Percentiles rank a stretch among this genome's conserved stretches.
Evolutionary conservation across 2,329 filamentous ascomycete genomes (phyloP).

Genomic region (Cadophora sp.): DNA sequence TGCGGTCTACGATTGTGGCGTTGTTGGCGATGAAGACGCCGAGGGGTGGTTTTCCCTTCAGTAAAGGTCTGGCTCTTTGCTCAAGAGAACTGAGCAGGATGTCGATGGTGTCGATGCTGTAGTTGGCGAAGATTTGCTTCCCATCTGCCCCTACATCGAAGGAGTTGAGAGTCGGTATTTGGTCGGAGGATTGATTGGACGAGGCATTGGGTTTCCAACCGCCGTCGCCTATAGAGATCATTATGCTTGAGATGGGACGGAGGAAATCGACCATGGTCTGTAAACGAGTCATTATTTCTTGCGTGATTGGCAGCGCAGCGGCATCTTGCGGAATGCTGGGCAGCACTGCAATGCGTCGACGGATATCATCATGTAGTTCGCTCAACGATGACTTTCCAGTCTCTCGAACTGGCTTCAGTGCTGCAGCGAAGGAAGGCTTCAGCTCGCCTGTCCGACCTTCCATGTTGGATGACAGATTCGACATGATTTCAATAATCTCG

Average conservation of each 20-base stretch:
- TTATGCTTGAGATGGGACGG: conserved; percentile 83
- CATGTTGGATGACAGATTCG: conserved; percentile 77
- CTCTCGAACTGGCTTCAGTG: conserved; percentile 87
- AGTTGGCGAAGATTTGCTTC: conserved; percentile 85
- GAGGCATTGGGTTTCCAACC: conserved; percentile 74
- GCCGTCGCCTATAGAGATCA: conserved; percentile 90
- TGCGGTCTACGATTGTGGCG: conserved; percentile 82
- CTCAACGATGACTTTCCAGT: conserved; percentile 87
- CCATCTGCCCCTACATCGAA: conserved; percentile 92
- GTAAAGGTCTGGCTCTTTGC: conserved; percentile 71
- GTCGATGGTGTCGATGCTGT: conserved; percentile 89
- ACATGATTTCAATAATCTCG: conserved; percentile 91
- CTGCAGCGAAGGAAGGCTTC: conserved; percentile 81
- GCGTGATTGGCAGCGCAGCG: conserved; percentile 76
- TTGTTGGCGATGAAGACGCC: conserved; percentile 94
- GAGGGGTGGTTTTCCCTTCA: conserved; percentile 79
- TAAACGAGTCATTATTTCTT: conserved; percentile 84
- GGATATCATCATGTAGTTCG: conserved; percentile 84
- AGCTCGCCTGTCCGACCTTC: conserved; percentile 86
- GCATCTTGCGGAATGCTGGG: conserved; percentile 79
- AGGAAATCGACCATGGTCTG: conserved; percentile 89
- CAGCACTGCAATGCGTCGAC: conserved; percentile 69
- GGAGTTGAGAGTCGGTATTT: conserved; percentile 73
- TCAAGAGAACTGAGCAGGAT: conserved; percentile 78
- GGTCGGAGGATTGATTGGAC: conserved; percentile 64